Percentiles rank a stretch among this genome's conserved stretches.
These are phyloP conservation scores for Yamadazyma triangularis DNA, from an alignment of 1,139 yeast species.

Conservation along the genomic window DNA sequence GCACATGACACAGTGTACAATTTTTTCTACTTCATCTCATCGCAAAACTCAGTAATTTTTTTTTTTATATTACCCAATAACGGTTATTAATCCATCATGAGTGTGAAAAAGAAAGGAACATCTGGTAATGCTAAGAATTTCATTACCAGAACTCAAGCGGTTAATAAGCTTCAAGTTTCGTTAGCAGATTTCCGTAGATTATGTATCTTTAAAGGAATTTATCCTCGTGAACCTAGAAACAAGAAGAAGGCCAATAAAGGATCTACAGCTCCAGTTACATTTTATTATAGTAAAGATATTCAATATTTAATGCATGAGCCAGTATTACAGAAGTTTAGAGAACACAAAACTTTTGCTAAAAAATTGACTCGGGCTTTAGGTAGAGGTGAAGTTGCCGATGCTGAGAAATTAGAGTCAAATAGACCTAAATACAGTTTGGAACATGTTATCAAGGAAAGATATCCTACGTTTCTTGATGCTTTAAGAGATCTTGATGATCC, in stretches of 20 bases:
- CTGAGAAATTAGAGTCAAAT: conserved; percentile 75
- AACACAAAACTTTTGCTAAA: conserved; percentile 90
- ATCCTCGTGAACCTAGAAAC: conserved; percentile 94
- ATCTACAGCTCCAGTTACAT: conserved; percentile 91
- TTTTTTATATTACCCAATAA: conserved; percentile 3
- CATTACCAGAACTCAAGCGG: conserved; percentile 93
- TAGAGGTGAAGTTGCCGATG: conserved; percentile 86
- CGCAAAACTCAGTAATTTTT: conserved; percentile 6
- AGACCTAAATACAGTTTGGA: conserved; percentile 86
- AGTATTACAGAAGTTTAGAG: conserved; percentile 84
- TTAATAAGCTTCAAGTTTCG: conserved; percentile 85
- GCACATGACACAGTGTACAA: too few relatives aligned
- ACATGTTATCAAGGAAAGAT: conserved; percentile 88
- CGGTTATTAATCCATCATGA: conserved; percentile 6
- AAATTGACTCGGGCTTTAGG: conserved; percentile 89
- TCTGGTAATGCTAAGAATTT: conserved; percentile 91
- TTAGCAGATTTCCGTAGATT: conserved; percentile 97
- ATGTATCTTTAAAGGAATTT: conserved; percentile 94
- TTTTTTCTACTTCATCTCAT: conserved; percentile 9
- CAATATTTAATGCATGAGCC: conserved; percentile 96
- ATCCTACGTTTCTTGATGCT: conserved; percentile 92
- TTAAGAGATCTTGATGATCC: conserved; percentile 94
- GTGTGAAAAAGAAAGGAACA: conserved; percentile 74
- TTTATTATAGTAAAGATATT: conserved; percentile 90
- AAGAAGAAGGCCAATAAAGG: conserved; percentile 98